Conservation (phyloP, 2,329 filamentous ascomycete genomes). For the Aspergillus alliaceus region DNA sequence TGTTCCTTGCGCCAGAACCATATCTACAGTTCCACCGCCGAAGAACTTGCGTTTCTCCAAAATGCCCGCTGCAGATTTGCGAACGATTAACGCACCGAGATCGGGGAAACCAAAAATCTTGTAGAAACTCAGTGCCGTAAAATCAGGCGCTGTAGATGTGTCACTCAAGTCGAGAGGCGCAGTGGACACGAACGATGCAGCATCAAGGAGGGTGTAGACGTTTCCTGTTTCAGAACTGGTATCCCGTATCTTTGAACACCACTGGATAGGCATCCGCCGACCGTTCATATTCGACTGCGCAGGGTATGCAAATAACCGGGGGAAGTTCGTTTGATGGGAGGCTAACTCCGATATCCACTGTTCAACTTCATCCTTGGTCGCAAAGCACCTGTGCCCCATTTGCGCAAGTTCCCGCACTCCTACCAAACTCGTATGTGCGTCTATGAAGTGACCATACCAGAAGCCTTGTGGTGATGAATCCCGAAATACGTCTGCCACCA, state of each 20-base stretch:
- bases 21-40: conserved; percentile 90
- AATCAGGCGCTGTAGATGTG: conserved; percentile 68
- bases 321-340: conserved; percentile 16
- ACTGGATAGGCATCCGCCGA: conserved; percentile 68
- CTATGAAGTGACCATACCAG: conserved; percentile 77
- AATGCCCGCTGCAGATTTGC: conserved; percentile 64
- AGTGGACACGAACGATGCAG: conserved; percentile 77
- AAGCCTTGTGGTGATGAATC: conserved; percentile 66
- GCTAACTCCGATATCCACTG: conserved; percentile 58
- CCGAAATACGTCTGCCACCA: conserved; percentile 76
- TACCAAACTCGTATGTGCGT: conserved; percentile 83
- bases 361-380: conserved; percentile 61
- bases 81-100: conserved; percentile 79
- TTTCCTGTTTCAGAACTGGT: conserved; percentile 24
- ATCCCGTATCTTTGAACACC: conserved; percentile 57
- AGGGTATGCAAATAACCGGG: conserved; percentile 72
- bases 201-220: conserved; percentile 75
- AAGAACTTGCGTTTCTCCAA: conserved; percentile 77
- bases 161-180: conserved; percentile 71
- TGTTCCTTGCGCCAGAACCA: conserved; percentile 75
- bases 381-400: conserved; percentile 63
- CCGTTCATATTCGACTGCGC: conserved; percentile 95
- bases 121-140: conserved; percentile 84
- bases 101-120: conserved; percentile 99
- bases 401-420: conserved; percentile 73